Evolutionary conservation across 2,329 filamentous ascomycete genomes (phyloP), one percentile per base, ranked within the genome.

Genomic region (Penicillium sp.): DNA sequence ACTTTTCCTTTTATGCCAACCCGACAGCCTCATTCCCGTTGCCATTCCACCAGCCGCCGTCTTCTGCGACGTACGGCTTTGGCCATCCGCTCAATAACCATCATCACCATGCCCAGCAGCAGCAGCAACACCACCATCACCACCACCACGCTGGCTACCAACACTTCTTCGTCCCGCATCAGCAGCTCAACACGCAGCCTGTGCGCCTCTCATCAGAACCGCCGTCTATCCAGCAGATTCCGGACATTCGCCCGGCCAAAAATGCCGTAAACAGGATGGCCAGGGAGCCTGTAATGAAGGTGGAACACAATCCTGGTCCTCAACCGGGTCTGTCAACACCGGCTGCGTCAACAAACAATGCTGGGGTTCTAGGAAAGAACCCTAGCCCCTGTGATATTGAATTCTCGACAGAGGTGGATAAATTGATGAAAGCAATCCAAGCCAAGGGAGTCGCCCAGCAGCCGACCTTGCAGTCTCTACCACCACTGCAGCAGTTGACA

Each of bases 391-490:
- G 66, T 3, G 81, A 85, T n/a, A 79, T 87, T 45, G 84, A 86
- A 63, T 94, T 93, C 74, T 85, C 86, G n/a, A 97, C 93, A 0
- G 87, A 92, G 62, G 88, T 97, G 44, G 93, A 97, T 74, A 89
- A 88, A 47, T 80, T 98, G 47, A 96, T 97, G 92, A 92, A 90
- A 76, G 87, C 90, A 0, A 94, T 97, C 50, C 93, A 97, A 75
- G 81, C 86, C 49, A 91, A 90, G 71, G 78, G 83, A 41, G 58
- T 51, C 44, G 59, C 67, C 35, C 67, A 65, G 53, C 64, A 71
- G 19, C 67, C 70, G 41, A 61, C 64, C 45, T 67, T 78, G 58
- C 74, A 73, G 35, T 73, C 76, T 56, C 65, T 75, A 21, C 73
- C 77, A 44, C 69, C 73, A 15, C 70, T 76, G 6, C 78, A 78